phyloP scores from a whole-genome alignment of 768 basidiomycete species.

The Boletus rubescentipes region DNA sequence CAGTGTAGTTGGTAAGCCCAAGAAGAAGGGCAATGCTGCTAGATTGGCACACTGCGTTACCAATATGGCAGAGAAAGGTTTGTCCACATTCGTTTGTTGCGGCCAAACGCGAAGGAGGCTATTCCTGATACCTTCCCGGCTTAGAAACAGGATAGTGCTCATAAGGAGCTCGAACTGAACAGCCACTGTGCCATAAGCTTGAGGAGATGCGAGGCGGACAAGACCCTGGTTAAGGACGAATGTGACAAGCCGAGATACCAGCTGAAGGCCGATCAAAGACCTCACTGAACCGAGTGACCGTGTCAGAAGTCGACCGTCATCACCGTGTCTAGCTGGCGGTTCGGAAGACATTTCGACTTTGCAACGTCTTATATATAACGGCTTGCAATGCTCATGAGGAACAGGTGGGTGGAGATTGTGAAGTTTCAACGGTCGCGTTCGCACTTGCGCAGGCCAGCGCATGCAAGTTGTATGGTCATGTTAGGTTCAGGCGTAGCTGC shows the following conservation, averaged over 20 bases:
- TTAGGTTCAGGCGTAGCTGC: not conserved
- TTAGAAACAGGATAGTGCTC: conserved; percentile 88
- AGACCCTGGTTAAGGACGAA: conserved; percentile 88
- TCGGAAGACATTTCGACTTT: conserved; percentile 12
- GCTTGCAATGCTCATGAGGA: conserved; percentile 4
- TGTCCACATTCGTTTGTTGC: conserved; percentile 8
- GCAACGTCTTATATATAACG: not conserved
- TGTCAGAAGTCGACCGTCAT: conserved; percentile 21
- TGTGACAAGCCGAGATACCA: conserved; percentile 81
- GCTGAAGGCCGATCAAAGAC: conserved; percentile 83
- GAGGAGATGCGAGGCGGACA: conserved; percentile 79
- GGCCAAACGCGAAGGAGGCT: conserved; percentile 66
- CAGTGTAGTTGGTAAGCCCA: conserved; percentile 68
- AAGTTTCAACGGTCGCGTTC: not conserved
- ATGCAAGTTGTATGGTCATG: conserved; percentile 15
- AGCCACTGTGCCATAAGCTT: conserved; percentile 84
- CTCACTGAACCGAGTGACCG: conserved; percentile 43
- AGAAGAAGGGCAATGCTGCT: conserved; percentile 60
- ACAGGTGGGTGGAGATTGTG: not conserved
- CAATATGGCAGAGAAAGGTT: not conserved
- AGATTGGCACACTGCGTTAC: conserved; percentile 41
- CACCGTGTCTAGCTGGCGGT: not conserved
- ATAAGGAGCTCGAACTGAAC: conserved; percentile 93
- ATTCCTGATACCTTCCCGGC: conserved; percentile 90
- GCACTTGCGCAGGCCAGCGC: not conserved